Evolutionary conservation across 202 grass and related monocot genomes (phyloP), one percentile per base, ranked within the genome.

Genomic region (Eragrostis tef): DNA sequence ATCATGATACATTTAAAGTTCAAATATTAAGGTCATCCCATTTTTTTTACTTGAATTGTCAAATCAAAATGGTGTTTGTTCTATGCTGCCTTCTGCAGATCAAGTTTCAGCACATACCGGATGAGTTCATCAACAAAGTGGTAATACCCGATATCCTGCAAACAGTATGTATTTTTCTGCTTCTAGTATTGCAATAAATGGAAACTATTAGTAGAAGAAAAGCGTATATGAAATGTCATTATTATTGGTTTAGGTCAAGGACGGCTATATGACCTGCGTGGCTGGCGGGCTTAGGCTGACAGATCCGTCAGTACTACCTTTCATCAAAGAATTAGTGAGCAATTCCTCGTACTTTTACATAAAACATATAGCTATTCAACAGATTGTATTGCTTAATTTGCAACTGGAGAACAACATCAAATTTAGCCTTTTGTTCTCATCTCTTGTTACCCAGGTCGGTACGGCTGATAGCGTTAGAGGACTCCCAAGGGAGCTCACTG

Each of bases 401-500:
- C 9, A 41, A 20, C 15, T 11, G 2, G 2, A 16, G n/a, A 51
- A 6, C 25, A 45, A 9, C 6, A 17, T 21, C 7, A 25, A 46
- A 11, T 54, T 47, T 11, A 29, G 34, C 17, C n/a, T 0, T 58
- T 7, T 70, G 17, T 31, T 81, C n/a, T 60, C 10, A 60, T 41
- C 16, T 26, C 17, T 61, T 2, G 0, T 54, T 74, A 51, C 59
- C 14, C 26, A 93, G 91, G 80, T 91, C 49, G 91, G 94, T 53
- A 89, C 91, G 49, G 76, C 83, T 36, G 94, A 97, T n/a, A 86
- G 91, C 58, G 84, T 97, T n/a, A 86, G 92, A 79, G 94, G 94
- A 4, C 82, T 97, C 49, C 94, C 91, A 21, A 84, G 86, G 72
- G 75, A 88, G 54, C 91, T 93, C 52, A 93, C 91, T 2, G 64